phyloP scores from a whole-genome alignment of 257 asterid species.

The Solanum chiquidenum region DNA sequence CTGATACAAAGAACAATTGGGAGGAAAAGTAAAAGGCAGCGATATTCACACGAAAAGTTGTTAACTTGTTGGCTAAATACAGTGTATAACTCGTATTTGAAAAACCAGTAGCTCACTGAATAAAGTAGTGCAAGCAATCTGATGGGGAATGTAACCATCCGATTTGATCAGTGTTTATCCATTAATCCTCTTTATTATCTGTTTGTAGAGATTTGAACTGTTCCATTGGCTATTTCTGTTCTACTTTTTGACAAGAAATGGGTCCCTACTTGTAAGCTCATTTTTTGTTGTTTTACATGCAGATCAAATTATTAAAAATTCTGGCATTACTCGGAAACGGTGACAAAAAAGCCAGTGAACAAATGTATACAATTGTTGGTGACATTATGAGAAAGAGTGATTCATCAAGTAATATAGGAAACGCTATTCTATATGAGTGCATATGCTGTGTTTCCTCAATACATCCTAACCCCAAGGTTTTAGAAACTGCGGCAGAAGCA shows the following conservation, averaged over 20 bases:
- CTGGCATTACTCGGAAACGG: slow-evolving; percentile 69
- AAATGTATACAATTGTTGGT: slow-evolving; percentile 82
- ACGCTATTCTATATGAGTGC: slow-evolving; percentile 88
- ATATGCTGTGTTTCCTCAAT: slow-evolving; percentile 83
- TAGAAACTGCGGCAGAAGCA: slow-evolving; percentile 88
- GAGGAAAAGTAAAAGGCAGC: neutral
- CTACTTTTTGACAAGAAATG: neutral
- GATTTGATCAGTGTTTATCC: neutral
- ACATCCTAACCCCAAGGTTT: slow-evolving; percentile 76
- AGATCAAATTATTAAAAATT: slow-evolving; percentile 87
- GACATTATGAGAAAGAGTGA: slow-evolving; percentile 85
- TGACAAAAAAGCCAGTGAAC: slow-evolving; percentile 92
- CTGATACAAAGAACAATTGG: neutral
- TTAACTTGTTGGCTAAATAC: neutral
- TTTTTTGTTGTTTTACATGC: slow-evolving; percentile 5
- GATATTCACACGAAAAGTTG: neutral
- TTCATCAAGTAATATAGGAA: slow-evolving; percentile 80
- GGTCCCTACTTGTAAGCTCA: neutral
- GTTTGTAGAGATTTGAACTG: neutral
- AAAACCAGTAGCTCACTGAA: neutral
- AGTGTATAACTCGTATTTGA: neutral
- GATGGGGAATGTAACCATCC: neutral
- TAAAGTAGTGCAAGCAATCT: neutral
- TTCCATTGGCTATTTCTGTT: neutral
- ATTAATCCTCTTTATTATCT: neutral